phyloP scores from a whole-genome alignment of 352 stramenopile species.

The Aphanomyces cochlioides region DNA sequence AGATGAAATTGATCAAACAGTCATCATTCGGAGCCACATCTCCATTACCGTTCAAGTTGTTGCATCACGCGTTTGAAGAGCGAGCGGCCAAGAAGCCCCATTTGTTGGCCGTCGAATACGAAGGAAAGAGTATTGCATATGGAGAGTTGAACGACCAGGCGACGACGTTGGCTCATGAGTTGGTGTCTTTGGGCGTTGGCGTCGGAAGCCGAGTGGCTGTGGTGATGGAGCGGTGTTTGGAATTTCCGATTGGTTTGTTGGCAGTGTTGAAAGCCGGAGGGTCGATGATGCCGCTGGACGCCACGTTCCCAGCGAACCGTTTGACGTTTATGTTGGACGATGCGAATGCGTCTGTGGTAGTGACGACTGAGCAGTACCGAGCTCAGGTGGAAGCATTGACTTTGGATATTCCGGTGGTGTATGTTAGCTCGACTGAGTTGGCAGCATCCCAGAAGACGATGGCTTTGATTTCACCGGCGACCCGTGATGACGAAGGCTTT shows the following conservation, averaged over 20 bases:
- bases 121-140: constrained; percentile 34
- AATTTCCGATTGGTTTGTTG: constrained; percentile 7
- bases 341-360: background rate
- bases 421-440: no score
- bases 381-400: background rate
- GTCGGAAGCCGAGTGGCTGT: background rate
- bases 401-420: no score
- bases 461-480: no score
- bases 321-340: background rate
- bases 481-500: background rate
- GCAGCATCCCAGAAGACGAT: no score
- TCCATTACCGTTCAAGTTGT: background rate
- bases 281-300: background rate
- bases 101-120: constrained; percentile 26
- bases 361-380: background rate
- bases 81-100: constrained; percentile 29
- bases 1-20: background rate
- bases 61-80: constrained; percentile 6
- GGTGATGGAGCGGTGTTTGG: background rate
- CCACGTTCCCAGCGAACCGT: background rate
- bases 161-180: background rate
- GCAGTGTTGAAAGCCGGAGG: background rate
- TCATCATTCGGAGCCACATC: background rate
- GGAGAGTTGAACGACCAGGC: constrained; percentile 32
- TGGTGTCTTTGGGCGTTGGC: background rate